Evolutionary conservation across 1,284 basidiomycete species (phyloP), one percentile per base, ranked within the genome.

Genomic region (Heliocybe sulcata): DNA sequence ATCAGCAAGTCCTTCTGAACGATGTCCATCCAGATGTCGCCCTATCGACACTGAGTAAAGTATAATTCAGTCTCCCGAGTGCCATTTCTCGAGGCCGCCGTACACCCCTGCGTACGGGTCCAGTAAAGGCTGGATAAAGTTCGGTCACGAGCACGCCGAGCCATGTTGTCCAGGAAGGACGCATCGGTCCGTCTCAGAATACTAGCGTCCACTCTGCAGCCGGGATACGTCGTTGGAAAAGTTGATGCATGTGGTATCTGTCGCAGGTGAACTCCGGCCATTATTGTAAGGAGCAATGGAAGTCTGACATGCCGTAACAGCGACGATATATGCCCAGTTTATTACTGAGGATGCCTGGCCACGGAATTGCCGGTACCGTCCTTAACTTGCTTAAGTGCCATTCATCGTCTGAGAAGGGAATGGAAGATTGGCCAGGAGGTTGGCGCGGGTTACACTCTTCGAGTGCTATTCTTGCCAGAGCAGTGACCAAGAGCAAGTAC

Each of bases 151-250:
- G 6, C 12, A 60, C 54, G 38, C 54, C 29, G 59, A 61, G 52
- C 52, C 52, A 8, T 56, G 57, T 12, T 58, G 58, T 4, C 4
- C 12, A 3, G 58, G 68, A 35, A 48, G 59, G 29, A n/a, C n/a
- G n/a, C n/a, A n/a, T n/a, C n/a, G n/a, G n/a, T n/a, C n/a, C n/a
- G n/a, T n/a, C n/a, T n/a, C n/a, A n/a, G n/a, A n/a, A n/a, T n/a
- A n/a, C n/a, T n/a, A n/a, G n/a, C n/a, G n/a, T n/a, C n/a, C n/a
- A n/a, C n/a, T n/a, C n/a, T 70, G 2, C 19, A 64, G 22, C 55
- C 51, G 0, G 68, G 68, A 11, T 57, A 72, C 51, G 57, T 73
- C 47, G 60, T 70, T 52, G 59, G 71, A 63, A 72, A 72, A 58
- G 65, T 65, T 20, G 57, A 63, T 31, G 65, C 64, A 27, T 62